These are phyloP conservation scores for Komagataella mondaviorum DNA, from an alignment of 805 yeast species.

Conservation along the genomic window DNA sequence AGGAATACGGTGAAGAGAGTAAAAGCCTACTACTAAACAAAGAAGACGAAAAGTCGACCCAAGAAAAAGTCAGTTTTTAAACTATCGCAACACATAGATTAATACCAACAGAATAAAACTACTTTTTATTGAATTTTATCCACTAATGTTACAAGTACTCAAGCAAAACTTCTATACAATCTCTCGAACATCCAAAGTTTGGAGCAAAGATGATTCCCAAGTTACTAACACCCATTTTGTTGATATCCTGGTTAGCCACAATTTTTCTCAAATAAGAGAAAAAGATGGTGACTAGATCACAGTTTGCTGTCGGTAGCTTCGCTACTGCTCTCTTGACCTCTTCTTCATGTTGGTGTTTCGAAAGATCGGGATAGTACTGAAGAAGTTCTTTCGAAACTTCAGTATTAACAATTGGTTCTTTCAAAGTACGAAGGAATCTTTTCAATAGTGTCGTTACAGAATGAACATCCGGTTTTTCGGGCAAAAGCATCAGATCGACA, in stretches of 20 bases:
- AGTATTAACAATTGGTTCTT: slow-evolving; percentile 45
- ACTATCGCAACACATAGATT: not conserved
- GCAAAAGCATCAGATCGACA: slow-evolving; percentile 41
- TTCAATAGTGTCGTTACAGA: slow-evolving; percentile 75
- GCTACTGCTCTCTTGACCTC: not conserved
- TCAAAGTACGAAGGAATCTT: slow-evolving; percentile 63
- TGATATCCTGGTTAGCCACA: slow-evolving; percentile 37
- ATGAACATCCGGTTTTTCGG: slow-evolving; percentile 48
- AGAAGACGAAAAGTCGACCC: not conserved
- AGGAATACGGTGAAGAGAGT: slow-evolving; percentile 7
- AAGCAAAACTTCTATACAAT: slow-evolving; percentile 6
- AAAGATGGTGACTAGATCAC: slow-evolving; percentile 42
- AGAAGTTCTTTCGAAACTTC: slow-evolving; percentile 8
- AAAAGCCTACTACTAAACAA: not conserved
- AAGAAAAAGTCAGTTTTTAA: not conserved
- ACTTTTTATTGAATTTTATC: not conserved
- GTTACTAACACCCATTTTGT: slow-evolving; percentile 71
- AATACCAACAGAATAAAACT: not conserved
- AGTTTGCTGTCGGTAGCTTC: slow-evolving; percentile 38
- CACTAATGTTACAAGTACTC: slow-evolving; percentile 3
- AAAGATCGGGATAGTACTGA: not conserved
- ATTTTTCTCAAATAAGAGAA: slow-evolving; percentile 51
- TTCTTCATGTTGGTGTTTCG: not conserved
- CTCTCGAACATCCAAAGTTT: slow-evolving; percentile 6
- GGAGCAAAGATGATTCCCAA: slow-evolving; percentile 17